phyloP scores from a whole-genome alignment of 2,329 filamentous ascomycete genomes.

The Trichoderma arundinaceum region DNA sequence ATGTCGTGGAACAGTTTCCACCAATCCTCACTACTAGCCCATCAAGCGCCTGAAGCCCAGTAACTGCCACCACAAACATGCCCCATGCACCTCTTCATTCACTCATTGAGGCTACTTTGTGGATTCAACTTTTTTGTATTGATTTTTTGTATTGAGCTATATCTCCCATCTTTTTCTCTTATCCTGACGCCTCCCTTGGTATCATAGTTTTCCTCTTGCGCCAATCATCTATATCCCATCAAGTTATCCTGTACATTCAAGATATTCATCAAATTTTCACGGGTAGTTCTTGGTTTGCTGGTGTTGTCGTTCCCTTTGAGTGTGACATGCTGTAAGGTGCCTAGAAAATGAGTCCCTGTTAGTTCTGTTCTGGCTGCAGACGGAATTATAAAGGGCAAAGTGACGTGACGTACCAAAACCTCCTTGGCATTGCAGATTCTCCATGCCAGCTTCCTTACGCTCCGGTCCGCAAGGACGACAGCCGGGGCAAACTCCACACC shows the following conservation, averaged over 20 bases:
- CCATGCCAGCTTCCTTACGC: constrained; percentile 89
- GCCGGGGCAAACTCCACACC: constrained; percentile 93
- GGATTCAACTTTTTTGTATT: not conserved
- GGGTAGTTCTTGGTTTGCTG: constrained; percentile 50
- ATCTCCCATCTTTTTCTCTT: constrained; percentile 9
- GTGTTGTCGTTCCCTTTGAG: constrained; percentile 67
- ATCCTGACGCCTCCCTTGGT: constrained; percentile 29
- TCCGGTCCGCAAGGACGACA: constrained; percentile 91
- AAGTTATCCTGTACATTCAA: not conserved
- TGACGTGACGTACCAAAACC: constrained; percentile 52
- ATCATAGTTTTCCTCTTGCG: constrained; percentile 6
- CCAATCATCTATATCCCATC: constrained; percentile 11
- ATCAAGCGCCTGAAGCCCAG: not conserved
- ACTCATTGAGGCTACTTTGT: not conserved
- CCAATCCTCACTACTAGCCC: not conserved
- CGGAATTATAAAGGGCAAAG: constrained; percentile 11
- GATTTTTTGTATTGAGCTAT: not conserved
- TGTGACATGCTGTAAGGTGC: constrained; percentile 74
- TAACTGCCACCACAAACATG: not conserved
- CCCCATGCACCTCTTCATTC: not conserved
- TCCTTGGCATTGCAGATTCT: constrained; percentile 94
- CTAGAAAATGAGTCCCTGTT: constrained; percentile 45
- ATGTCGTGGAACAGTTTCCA: not conserved
- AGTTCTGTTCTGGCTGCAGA: not conserved
- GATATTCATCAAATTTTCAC: constrained; percentile 35